Evolutionary conservation across 352 stramenopile species (phyloP).

Genomic region (Pythium dissimile): DNA sequence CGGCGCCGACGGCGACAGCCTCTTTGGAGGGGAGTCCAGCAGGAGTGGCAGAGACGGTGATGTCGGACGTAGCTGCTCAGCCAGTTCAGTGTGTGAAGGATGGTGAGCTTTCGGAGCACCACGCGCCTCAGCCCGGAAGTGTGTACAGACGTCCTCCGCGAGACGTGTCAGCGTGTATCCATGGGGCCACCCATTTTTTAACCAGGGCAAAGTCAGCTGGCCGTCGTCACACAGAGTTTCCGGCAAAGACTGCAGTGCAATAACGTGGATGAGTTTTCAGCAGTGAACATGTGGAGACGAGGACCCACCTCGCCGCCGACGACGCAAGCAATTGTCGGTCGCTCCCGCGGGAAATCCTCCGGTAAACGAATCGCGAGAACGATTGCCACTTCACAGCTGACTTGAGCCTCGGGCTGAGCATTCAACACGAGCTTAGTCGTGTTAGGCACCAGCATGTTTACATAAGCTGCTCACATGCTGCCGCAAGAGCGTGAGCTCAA

Average conservation of each 20-base stretch:
- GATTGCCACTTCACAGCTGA: conserved; percentile 34
- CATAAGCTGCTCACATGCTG: conserved; percentile 8
- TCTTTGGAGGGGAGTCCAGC: conserved; percentile 9
- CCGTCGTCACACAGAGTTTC: conserved; percentile 19
- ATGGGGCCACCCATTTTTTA: conserved; percentile 47
- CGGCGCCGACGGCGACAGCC: conserved; percentile 32
- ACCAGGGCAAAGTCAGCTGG: conserved; percentile 45
- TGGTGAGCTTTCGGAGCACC: too few species aligned
- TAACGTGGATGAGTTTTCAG: too few species aligned
- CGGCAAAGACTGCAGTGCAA: conserved; percentile 37
- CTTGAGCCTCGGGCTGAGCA: conserved; percentile 29
- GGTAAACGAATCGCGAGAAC: conserved; percentile 44
- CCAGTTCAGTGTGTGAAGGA: too few species aligned
- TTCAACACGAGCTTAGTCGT: background rate
- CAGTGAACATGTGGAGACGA: too few species aligned
- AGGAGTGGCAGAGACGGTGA: conserved; percentile 12
- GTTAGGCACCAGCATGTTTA: background rate
- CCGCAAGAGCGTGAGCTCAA: conserved; percentile 15
- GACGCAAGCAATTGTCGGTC: conserved; percentile 44
- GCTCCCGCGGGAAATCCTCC: conserved; percentile 34
- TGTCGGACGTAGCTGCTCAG: conserved; percentile 7
- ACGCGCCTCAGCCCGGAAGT: background rate
- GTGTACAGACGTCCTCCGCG: conserved; percentile 44
- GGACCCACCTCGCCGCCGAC: conserved; percentile 40
- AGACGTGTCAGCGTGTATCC: conserved; percentile 48